These are phyloP conservation scores for Venturia pyrina DNA, from an alignment of 2,329 filamentous ascomycete species.

Conservation along the genomic window DNA sequence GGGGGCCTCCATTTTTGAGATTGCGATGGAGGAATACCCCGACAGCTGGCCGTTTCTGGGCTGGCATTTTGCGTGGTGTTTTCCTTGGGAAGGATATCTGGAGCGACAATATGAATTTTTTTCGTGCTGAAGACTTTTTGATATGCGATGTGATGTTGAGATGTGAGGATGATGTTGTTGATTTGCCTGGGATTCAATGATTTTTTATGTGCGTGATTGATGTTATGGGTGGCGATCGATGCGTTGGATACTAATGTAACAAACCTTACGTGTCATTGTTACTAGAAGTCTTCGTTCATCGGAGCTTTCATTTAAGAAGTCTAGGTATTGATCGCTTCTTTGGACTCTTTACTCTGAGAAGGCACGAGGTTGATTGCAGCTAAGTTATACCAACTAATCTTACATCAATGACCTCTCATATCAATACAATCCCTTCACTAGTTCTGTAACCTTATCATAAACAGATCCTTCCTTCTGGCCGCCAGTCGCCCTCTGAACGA, in stretches of 20 bases:
- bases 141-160: not conserved
- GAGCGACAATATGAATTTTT: not conserved
- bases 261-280: too few relatives aligned
- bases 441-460: slow-evolving; percentile 32
- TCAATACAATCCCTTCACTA: slow-evolving; percentile 35
- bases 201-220: too few relatives aligned
- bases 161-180: not conserved
- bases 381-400: not conserved
- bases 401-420: not conserved
- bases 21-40: not conserved
- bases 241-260: too few relatives aligned
- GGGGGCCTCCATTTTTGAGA: not conserved
- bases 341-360: not conserved
- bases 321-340: not conserved
- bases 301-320: too few relatives aligned
- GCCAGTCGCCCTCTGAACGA: slow-evolving; percentile 35
- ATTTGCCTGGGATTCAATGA: not conserved
- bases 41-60: not conserved
- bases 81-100: not conserved
- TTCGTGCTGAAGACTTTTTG: not conserved
- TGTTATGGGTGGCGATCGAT: too few relatives aligned
- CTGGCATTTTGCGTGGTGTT: not conserved
- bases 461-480: slow-evolving; percentile 29
- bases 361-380: fast-evolving
- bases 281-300: too few relatives aligned